Evolutionary conservation across 495 filamentous ascomycete genomes (phyloP).

Genomic region (Penicillium argentinense): DNA sequence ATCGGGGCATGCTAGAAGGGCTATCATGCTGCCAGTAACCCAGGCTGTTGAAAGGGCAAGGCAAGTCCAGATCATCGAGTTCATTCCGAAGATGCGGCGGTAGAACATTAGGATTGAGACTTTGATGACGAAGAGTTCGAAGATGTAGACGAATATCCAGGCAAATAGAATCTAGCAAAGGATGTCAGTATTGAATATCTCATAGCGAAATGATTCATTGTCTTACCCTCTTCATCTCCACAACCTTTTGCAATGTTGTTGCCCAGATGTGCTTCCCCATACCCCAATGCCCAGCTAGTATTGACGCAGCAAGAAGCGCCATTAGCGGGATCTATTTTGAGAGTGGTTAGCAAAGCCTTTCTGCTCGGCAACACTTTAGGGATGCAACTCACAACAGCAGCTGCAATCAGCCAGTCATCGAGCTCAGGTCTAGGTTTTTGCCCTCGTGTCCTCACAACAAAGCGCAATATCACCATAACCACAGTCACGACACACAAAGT

Average conservation of each 20-base stretch:
- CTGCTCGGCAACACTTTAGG: background rate
- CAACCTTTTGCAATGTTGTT: constrained; percentile 1
- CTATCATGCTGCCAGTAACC: constrained; percentile 18
- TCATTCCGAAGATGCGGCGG: constrained; percentile 25
- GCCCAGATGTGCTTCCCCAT: constrained; percentile 23
- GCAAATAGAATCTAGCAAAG: constrained; percentile 17
- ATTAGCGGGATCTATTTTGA: constrained; percentile 2
- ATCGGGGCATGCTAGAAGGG: constrained; percentile 3
- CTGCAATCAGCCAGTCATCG: constrained; percentile 16
- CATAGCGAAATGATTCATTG: background rate
- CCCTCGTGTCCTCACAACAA: constrained; percentile 6
- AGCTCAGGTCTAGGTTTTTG: constrained; percentile 2
- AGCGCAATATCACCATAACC: constrained; percentile 5
- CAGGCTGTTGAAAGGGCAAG: constrained; percentile 9
- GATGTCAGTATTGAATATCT: background rate
- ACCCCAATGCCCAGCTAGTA: constrained; percentile 11
- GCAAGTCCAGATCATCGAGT: constrained; percentile 10
- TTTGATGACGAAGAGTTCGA: constrained; percentile 19
- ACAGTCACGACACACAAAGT: constrained; percentile 5
- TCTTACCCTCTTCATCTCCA: constrained; percentile 13
- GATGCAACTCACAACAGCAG: background rate
- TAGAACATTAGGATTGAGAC: constrained; percentile 24
- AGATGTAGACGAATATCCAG: constrained; percentile 20
- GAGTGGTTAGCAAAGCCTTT: background rate
- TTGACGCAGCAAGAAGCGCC: background rate